These are phyloP conservation scores for Ogataea zsoltii DNA, from an alignment of 805 yeast genomes.

Conservation along the genomic window DNA sequence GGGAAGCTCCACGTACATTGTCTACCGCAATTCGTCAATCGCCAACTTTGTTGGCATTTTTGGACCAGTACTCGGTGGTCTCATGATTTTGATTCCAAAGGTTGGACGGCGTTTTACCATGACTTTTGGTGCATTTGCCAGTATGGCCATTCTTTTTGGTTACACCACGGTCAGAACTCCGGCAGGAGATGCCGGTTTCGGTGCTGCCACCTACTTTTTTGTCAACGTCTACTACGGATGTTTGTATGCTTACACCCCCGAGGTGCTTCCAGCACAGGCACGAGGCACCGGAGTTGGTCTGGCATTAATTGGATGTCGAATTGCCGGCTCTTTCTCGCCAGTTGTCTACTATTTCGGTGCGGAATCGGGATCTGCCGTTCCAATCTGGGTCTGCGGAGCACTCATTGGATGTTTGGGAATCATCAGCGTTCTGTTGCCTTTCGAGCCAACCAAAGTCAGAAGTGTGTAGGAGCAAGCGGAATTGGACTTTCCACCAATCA, in stretches of 20 bases:
- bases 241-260: conserved; percentile 62
- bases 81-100: conserved; percentile 22
- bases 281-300: conserved; percentile 58
- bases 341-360: conserved; percentile 49
- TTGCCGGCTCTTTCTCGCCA: conserved; percentile 53
- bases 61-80: conserved; percentile 51
- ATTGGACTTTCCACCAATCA: no score
- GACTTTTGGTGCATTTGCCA: conserved; percentile 45
- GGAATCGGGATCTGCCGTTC: conserved; percentile 44
- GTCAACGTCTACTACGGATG: conserved; percentile 51
- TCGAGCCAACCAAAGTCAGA: conserved; percentile 39
- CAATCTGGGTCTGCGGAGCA: conserved; percentile 55
- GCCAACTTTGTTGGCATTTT: conserved; percentile 41
- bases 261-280: conserved; percentile 47
- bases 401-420: conserved; percentile 44
- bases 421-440: conserved; percentile 43
- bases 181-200: conserved; percentile 47
- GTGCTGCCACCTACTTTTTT: conserved; percentile 44
- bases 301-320: conserved; percentile 49
- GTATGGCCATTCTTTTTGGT: conserved; percentile 55
- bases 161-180: conserved; percentile 56
- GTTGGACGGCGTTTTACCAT: conserved; percentile 55
- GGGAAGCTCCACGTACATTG: conserved; percentile 36
- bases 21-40: conserved; percentile 45
- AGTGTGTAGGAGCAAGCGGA: no score